Percentiles rank a stretch among this genome's conserved stretches.
Conservation (phyloP, 2,329 filamentous ascomycete genomes). For the Aureobasidium sp. region DNA sequence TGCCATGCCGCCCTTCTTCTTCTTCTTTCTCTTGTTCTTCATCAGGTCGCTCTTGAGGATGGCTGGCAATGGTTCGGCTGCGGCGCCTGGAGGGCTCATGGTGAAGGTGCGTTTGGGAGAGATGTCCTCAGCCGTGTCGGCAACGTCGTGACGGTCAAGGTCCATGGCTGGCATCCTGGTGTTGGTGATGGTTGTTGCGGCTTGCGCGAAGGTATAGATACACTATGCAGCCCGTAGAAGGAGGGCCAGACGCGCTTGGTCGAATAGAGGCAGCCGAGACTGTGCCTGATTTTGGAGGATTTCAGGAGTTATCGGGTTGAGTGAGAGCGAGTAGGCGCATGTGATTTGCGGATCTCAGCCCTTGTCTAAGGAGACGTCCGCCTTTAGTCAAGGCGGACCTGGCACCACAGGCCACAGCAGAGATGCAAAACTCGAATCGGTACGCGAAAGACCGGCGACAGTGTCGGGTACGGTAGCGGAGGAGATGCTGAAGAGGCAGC, state of each 20-base stretch:
- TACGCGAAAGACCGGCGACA: conserved; percentile 16
- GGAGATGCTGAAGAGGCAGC: conserved; percentile 3
- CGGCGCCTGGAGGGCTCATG: conserved; percentile 20
- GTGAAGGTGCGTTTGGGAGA: conserved; percentile 25
- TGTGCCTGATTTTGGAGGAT: background rate
- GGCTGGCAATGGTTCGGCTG: conserved; percentile 22
- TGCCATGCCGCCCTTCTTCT: conserved; percentile 31
- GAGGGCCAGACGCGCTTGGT: background rate
- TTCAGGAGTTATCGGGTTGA: background rate
- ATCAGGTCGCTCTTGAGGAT: conserved; percentile 31
- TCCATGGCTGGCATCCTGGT: conserved; percentile 31
- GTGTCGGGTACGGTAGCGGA: conserved; percentile 5
- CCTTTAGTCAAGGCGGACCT: conserved; percentile 46
- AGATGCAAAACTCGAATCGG: conserved; percentile 41
- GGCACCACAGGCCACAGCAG: conserved; percentile 40
- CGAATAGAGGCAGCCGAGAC: background rate
- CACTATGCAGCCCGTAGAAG: background rate
- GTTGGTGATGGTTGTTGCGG: background rate
- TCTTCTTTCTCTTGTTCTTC: conserved; percentile 32
- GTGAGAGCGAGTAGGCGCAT: background rate
- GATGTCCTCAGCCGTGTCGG: conserved; percentile 26
- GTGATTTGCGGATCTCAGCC: background rate
- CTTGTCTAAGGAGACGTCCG: conserved; percentile 36
- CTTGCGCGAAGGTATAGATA: background rate
- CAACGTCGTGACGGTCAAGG: conserved; percentile 23